Evolutionary conservation across 352 stramenopile species (phyloP).

Genomic region (Phytophthora pisi): DNA sequence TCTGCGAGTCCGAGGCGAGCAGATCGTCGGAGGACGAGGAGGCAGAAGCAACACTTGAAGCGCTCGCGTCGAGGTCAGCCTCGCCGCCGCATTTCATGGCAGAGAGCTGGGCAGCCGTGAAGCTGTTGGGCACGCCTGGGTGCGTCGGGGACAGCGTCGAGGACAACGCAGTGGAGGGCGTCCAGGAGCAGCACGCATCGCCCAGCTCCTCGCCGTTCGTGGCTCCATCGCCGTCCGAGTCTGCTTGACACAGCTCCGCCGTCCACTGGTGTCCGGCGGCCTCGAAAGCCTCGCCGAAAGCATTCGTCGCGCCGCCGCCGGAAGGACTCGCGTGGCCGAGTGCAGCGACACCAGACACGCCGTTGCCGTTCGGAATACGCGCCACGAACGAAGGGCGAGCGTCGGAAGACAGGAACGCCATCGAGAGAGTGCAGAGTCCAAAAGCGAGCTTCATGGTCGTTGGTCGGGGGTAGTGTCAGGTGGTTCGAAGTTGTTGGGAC

Average conservation of each 20-base stretch:
- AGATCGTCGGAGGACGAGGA: constrained; percentile 2
- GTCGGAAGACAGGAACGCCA: constrained; percentile 10
- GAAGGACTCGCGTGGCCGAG: constrained; percentile 57
- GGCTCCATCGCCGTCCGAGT: constrained; percentile 80
- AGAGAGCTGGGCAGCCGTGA: constrained; percentile 39
- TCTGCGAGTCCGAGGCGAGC: constrained; percentile 4
- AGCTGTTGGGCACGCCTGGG: constrained; percentile 47
- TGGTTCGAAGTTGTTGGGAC: constrained; percentile 10
- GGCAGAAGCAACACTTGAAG: constrained; percentile 7
- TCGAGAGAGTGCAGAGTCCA: constrained; percentile 10
- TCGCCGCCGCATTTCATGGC: constrained; percentile 44
- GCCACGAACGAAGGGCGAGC: constrained; percentile 56
- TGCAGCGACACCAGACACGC: constrained; percentile 51
- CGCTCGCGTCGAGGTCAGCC: constrained; percentile 15
- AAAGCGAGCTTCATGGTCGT: constrained; percentile 29
- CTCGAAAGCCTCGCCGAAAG: constrained; percentile 67
- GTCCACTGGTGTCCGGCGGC: constrained; percentile 54
- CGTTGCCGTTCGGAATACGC: constrained; percentile 63
- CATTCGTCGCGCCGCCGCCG: constrained; percentile 61
- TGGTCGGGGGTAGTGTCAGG: neutral
- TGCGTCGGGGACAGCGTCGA: constrained; percentile 29
- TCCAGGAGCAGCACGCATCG: constrained; percentile 87
- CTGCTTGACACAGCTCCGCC: constrained; percentile 52
- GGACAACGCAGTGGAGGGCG: constrained; percentile 17
- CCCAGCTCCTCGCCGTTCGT: constrained; percentile 91